These are phyloP conservation scores for Dinochytrium kinnereticum DNA, from an alignment of 371 early-diverging fungal species.

Conservation along the genomic window DNA sequence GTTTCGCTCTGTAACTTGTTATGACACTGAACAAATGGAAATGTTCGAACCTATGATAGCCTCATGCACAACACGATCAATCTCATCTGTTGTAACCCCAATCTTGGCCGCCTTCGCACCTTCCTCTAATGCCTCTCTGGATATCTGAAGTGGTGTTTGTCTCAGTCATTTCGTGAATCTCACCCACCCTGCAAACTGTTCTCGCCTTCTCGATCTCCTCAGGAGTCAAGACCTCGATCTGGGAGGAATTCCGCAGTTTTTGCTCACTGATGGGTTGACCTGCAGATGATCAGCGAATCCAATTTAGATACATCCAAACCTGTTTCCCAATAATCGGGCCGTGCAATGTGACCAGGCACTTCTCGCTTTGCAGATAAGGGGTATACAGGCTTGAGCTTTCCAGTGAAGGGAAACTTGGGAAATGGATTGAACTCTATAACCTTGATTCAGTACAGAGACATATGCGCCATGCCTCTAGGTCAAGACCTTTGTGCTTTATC, in stretches of 20 bases:
- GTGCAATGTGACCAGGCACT: conserved; percentile 76
- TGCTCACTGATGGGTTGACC: conserved; percentile 78
- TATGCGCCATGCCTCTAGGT: not conserved
- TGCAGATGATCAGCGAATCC: conserved; percentile 6
- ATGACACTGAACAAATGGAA: not conserved
- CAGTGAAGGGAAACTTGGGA: conserved; percentile 79
- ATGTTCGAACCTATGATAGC: conserved; percentile 69
- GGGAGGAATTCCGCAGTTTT: conserved; percentile 60
- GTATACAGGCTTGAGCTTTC: conserved; percentile 81
- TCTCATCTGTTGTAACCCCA: conserved; percentile 92
- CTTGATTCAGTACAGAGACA: no score
- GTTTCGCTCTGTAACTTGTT: conserved; percentile 56
- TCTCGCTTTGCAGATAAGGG: conserved; percentile 78
- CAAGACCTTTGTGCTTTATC: conserved; percentile 43
- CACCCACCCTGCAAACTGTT: conserved; percentile 70
- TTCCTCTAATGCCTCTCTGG: conserved; percentile 84
- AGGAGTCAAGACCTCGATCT: conserved; percentile 67
- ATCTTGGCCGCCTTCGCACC: conserved; percentile 77
- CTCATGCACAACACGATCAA: conserved; percentile 87
- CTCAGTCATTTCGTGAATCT: not conserved
- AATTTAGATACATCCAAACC: conserved; percentile 15
- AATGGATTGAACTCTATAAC: conserved; percentile 76
- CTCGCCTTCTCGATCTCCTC: conserved; percentile 83
- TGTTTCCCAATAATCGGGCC: conserved; percentile 83
- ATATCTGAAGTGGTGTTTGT: conserved; percentile 58